Conservation (phyloP, 192 early-diverging fungal species). For the Borealophlyctis nickersoniae region DNA sequence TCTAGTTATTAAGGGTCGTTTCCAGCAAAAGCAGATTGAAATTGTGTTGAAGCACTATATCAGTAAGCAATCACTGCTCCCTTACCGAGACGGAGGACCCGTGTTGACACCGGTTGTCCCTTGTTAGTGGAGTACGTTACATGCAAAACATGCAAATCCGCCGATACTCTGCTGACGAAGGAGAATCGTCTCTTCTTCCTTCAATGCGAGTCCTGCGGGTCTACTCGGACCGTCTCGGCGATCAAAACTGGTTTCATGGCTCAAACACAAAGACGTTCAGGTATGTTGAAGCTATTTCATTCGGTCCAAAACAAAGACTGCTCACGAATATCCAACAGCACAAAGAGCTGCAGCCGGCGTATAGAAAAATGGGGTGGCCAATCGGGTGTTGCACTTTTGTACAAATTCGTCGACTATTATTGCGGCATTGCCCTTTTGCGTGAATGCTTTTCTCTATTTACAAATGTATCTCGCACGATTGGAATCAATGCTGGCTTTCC, state of each 20-base stretch:
- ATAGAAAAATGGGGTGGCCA: no score
- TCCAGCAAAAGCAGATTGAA: conserved; percentile 99
- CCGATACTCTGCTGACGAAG: conserved; percentile 90
- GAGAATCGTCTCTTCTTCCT: conserved; percentile 95
- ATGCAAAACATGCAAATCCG: conserved; percentile 98
- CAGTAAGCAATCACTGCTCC: conserved; percentile 46
- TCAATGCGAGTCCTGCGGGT: conserved; percentile 95
- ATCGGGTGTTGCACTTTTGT: no score
- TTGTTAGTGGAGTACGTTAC: conserved; percentile 88
- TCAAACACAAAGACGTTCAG: conserved; percentile 44
- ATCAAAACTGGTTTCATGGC: conserved; percentile 98
- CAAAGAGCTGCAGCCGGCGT: no score
- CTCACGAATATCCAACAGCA: no score
- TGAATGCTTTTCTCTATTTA: no score
- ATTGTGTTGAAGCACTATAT: conserved; percentile 96
- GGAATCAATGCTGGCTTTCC: conserved; percentile 56
- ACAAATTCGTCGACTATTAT: no score
- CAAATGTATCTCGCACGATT: no score
- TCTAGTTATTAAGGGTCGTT: conserved; percentile 93
- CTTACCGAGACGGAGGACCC: no score
- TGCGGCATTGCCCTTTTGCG: no score
- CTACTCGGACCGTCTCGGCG: conserved; percentile 87
- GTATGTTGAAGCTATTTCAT: conserved; percentile 18
- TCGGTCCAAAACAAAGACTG: no score
- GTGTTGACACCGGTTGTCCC: no score